Evolutionary conservation across 2,329 filamentous ascomycete species (phyloP).

Genomic region (Rutstroemia sp.): DNA sequence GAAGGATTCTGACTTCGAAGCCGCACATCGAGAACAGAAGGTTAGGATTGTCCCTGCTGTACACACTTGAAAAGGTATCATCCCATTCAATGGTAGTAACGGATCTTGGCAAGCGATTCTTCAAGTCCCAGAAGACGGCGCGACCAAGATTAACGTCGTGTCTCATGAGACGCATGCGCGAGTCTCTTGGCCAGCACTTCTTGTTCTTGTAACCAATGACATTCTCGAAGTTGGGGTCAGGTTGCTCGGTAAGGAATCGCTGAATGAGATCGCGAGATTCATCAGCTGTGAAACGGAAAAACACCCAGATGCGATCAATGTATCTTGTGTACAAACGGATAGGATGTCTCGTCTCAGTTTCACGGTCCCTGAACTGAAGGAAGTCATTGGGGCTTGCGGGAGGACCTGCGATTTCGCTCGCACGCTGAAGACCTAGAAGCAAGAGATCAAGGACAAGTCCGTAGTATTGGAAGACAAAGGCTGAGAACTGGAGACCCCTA

Average conservation of each 20-base stretch:
- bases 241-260: conserved; percentile 94
- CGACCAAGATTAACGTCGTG: conserved; percentile 97
- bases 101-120: conserved; percentile 89
- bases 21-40: conserved; percentile 96
- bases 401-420: conserved; percentile 95
- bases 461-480: conserved; percentile 98
- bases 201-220: conserved; percentile 99
- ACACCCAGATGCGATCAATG: conserved; percentile 98
- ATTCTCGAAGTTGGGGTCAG: conserved; percentile 98
- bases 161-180: conserved; percentile 95
- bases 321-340: conserved; percentile 97
- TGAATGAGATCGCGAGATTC: conserved; percentile 95
- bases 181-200: conserved; percentile 98
- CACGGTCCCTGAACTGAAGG: conserved; percentile 88
- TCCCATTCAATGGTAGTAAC: conserved; percentile 99
- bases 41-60: conserved; percentile 96
- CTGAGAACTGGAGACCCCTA: conserved; percentile 93
- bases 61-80: conserved; percentile 95
- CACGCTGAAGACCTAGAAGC: conserved; percentile 84
- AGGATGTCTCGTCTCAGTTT: conserved; percentile 86
- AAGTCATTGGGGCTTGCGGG: conserved; percentile 95
- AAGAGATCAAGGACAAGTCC: conserved; percentile 91
- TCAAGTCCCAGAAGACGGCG: conserved; percentile 97
- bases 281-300: conserved; percentile 87
- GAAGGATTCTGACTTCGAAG: conserved; percentile 92